A percentile compares a stretch with the other conserved stretches of the same genome.
Evolutionary conservation across 1,284 basidiomycete species (phyloP).

Genomic region (Apiotrichum gracile): DNA sequence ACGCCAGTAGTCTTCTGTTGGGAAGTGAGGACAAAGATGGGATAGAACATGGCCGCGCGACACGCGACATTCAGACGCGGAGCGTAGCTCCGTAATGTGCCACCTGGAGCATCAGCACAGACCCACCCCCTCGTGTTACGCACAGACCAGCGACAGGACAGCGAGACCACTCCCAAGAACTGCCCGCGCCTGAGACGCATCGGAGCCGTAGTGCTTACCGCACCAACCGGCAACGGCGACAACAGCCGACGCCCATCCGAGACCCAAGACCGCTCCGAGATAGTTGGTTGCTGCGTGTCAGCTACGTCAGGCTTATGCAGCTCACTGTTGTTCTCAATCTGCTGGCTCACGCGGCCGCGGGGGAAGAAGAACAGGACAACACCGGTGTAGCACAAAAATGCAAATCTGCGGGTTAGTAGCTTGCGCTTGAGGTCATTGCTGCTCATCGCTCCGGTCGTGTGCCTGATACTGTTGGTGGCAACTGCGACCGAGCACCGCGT

Average conservation of each 20-base stretch:
- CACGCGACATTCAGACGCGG: constrained; percentile 38
- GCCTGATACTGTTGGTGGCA: not conserved
- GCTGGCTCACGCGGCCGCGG: constrained; percentile 33
- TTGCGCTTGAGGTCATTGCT: too few relatives aligned
- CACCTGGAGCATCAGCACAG: constrained; percentile 20
- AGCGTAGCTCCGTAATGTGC: constrained; percentile 34
- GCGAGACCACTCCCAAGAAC: constrained; percentile 38
- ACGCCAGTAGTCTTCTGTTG: constrained; percentile 30
- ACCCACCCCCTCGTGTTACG: constrained; percentile 4
- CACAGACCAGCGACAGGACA: constrained; percentile 33
- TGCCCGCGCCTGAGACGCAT: constrained; percentile 27
- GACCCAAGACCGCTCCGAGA: constrained; percentile 29
- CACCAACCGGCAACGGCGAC: constrained; percentile 38
- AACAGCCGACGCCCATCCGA: constrained; percentile 35
- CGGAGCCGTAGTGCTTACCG: constrained; percentile 25
- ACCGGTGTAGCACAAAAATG: constrained; percentile 42
- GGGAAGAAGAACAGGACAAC: constrained; percentile 47
- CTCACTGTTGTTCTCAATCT: constrained; percentile 40
- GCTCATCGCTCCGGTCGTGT: too few relatives aligned
- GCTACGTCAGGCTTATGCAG: not conserved
- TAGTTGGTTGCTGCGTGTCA: constrained; percentile 11
- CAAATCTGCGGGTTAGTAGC: too few relatives aligned
- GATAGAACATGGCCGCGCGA: constrained; percentile 42
- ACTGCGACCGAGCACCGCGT: not conserved
- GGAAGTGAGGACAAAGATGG: constrained; percentile 41